These are phyloP conservation scores for Penicillium frequentans DNA, from an alignment of 2,329 filamentous ascomycete genomes.

Conservation along the genomic window DNA sequence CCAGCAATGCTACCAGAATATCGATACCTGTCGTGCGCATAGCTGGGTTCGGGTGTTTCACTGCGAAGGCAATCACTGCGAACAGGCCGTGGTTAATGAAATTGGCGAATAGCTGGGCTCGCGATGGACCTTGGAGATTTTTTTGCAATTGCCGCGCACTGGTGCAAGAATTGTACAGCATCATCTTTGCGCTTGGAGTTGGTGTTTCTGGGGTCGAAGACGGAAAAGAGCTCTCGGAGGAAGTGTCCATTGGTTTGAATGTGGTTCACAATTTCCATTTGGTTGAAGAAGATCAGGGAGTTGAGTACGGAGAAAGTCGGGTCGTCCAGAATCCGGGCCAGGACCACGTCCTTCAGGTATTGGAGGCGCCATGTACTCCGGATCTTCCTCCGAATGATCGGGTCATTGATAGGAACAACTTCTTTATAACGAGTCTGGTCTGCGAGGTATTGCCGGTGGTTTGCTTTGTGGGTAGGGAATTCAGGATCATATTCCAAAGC, in stretches of 20 bases:
- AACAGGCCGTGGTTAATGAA: slow-evolving; percentile 87
- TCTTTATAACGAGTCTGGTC: slow-evolving; percentile 92
- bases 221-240: slow-evolving; percentile 80
- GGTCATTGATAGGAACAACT: slow-evolving; percentile 87
- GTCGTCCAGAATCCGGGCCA: slow-evolving; percentile 93
- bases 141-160: slow-evolving; percentile 92
- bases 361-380: slow-evolving; percentile 94
- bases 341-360: slow-evolving; percentile 97
- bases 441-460: slow-evolving; percentile 88
- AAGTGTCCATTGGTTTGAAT: slow-evolving; percentile 80
- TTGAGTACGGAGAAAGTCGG: slow-evolving; percentile 97
- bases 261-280: slow-evolving; percentile 95
- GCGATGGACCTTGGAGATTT: slow-evolving; percentile 80
- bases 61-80: slow-evolving; percentile 85
- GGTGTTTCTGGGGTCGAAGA: slow-evolving; percentile 68
- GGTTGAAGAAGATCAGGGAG: slow-evolving; percentile 97
- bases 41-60: slow-evolving; percentile 78
- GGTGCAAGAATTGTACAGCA: slow-evolving; percentile 92
- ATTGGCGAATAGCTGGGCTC: slow-evolving; percentile 82
- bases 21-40: slow-evolving; percentile 92
- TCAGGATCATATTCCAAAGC: slow-evolving; percentile 97
- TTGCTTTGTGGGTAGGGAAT: slow-evolving; percentile 95
- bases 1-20: slow-evolving; percentile 88
- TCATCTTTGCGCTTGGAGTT: slow-evolving; percentile 81
- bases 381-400: slow-evolving; percentile 80